These are phyloP conservation scores for Aspergillus tanneri DNA, from an alignment of 2,329 filamentous ascomycete genomes.

Conservation along the genomic window DNA sequence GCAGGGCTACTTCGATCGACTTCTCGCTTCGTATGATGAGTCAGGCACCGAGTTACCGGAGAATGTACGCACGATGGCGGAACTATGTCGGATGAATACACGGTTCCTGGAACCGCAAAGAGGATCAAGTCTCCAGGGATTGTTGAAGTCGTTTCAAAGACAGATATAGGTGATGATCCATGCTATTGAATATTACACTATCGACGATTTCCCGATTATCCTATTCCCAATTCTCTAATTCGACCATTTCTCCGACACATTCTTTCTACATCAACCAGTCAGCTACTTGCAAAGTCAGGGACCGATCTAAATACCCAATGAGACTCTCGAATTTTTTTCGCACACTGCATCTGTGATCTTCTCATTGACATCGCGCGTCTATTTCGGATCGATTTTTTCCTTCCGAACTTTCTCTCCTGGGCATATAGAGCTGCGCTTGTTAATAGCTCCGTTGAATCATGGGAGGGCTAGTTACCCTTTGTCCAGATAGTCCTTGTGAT, in stretches of 20 bases:
- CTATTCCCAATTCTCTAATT: slow-evolving; percentile 36
- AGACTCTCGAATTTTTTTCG: slow-evolving; percentile 51
- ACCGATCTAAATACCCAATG: slow-evolving; percentile 42
- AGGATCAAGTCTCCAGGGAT: slow-evolving; percentile 16
- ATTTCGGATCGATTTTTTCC: slow-evolving; percentile 42
- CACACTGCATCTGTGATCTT: slow-evolving; percentile 54
- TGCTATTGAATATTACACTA: not conserved
- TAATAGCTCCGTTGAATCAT: not conserved
- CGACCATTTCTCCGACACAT: slow-evolving; percentile 51
- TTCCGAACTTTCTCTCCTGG: slow-evolving; percentile 51
- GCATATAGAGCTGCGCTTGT: slow-evolving; percentile 43
- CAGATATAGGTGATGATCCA: too few relatives aligned
- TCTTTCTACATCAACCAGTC: slow-evolving; percentile 21
- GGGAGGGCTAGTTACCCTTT: slow-evolving; percentile 40
- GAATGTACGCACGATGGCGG: slow-evolving; percentile 19
- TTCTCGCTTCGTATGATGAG: slow-evolving; percentile 17
- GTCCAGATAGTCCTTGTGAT: slow-evolving; percentile 50
- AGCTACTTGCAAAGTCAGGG: not conserved
- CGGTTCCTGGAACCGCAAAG: slow-evolving; percentile 13
- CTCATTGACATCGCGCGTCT: slow-evolving; percentile 45
- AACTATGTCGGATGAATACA: slow-evolving; percentile 27
- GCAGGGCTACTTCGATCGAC: slow-evolving; percentile 28
- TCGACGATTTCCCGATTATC: not conserved
- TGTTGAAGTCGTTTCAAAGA: slow-evolving; percentile 25
- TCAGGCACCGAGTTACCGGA: slow-evolving; percentile 11